A percentile compares a stretch with the other conserved stretches of the same genome.
Conservation (phyloP, 192 early-diverging fungal species). For the Geosiphon pyriformis region DNA sequence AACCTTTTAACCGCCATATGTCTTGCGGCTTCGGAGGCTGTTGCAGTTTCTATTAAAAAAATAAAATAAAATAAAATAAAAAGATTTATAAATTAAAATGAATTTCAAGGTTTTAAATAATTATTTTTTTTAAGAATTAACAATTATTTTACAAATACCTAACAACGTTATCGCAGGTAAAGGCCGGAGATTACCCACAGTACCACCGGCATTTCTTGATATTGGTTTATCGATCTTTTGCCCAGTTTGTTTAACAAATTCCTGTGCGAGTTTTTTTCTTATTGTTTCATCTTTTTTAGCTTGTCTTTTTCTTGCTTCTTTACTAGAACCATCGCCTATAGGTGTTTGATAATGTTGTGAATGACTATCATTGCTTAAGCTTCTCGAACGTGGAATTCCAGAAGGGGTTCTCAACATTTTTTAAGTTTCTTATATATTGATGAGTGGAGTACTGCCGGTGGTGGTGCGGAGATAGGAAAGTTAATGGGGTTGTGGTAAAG, state of each 20-base stretch:
- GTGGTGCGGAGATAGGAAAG: no score
- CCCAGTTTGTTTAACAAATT: constrained; percentile 44
- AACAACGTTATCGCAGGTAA: constrained; percentile 30
- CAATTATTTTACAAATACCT: no score
- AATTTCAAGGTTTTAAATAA: no score
- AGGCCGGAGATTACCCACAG: constrained; percentile 30
- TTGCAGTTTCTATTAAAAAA: constrained; percentile 3
- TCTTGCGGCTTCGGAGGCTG: constrained; percentile 8
- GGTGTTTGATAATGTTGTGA: neutral
- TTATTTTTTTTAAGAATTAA: no score
- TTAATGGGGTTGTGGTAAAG: no score
- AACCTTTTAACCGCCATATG: constrained; percentile 23
- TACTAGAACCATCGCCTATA: neutral
- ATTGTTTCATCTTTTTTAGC: constrained; percentile 55
- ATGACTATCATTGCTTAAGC: neutral
- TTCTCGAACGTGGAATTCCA: neutral
- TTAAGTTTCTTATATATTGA: no score
- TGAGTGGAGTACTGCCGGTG: no score
- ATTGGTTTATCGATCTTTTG: constrained; percentile 33
- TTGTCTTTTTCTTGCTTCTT: constrained; percentile 37
- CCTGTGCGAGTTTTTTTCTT: constrained; percentile 70
- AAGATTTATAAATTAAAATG: neutral
- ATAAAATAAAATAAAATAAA: neutral
- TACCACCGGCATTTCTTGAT: constrained; percentile 39
- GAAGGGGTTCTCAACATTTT: constrained; percentile 4